Evolutionary conservation across 2,329 filamentous ascomycete species (phyloP).

Genomic region (Beauveria asiatica): DNA sequence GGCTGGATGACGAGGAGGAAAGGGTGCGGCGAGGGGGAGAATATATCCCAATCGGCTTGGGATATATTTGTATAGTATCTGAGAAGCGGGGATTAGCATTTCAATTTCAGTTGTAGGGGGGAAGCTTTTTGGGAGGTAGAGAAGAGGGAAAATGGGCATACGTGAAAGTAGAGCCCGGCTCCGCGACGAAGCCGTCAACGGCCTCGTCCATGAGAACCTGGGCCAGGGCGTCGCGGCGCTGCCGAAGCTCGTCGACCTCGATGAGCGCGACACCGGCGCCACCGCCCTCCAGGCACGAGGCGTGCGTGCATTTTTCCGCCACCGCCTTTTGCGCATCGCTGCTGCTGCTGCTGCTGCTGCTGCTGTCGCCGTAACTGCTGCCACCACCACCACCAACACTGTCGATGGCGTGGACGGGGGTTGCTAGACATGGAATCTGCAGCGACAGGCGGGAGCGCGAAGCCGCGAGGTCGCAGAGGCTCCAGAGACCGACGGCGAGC

Average conservation of each 20-base stretch:
- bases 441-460: background rate
- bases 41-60: slow-evolving; percentile 54
- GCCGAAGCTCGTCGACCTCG: slow-evolving; percentile 40
- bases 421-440: background rate
- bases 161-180: slow-evolving; percentile 57
- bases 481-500: background rate
- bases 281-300: slow-evolving; percentile 41
- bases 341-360: background rate
- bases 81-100: background rate
- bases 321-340: background rate
- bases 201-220: slow-evolving; percentile 40
- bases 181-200: slow-evolving; percentile 51
- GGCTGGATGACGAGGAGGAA: slow-evolving; percentile 55
- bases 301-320: slow-evolving; percentile 37
- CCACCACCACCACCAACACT: no score
- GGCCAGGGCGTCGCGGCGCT: slow-evolving; percentile 48
- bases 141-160: slow-evolving; percentile 19
- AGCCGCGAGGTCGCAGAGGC: background rate
- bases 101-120: background rate
- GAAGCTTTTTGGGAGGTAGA: no score
- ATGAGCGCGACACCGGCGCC: slow-evolving; percentile 30
- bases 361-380: no score
- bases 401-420: no score
- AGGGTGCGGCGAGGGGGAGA: slow-evolving; percentile 56
- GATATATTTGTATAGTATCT: slow-evolving; percentile 53